These are phyloP conservation scores for Diaporthe sp. DNA, from an alignment of 2,329 filamentous ascomycete genomes.

Conservation along the genomic window DNA sequence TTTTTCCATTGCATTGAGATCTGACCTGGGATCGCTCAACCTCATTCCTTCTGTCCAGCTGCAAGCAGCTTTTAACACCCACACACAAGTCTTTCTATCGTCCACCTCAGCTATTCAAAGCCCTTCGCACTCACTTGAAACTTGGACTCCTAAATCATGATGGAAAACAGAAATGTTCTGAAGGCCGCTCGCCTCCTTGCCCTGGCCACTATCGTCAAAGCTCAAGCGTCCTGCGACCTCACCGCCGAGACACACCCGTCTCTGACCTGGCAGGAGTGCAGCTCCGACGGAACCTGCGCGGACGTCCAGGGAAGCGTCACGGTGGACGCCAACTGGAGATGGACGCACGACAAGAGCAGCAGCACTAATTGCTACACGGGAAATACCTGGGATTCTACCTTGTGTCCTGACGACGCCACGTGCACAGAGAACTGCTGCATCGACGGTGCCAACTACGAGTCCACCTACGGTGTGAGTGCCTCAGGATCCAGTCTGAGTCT, in stretches of 20 bases:
- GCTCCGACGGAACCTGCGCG: background rate
- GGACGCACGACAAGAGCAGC: slow-evolving; percentile 62
- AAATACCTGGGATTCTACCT: slow-evolving; percentile 61
- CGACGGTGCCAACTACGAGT: slow-evolving; percentile 66
- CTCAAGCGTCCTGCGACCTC: background rate
- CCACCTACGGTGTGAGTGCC: slow-evolving; percentile 66
- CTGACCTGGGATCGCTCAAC: background rate
- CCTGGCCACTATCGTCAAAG: slow-evolving; percentile 2
- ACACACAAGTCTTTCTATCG: background rate
- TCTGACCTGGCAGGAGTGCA: slow-evolving; percentile 12
- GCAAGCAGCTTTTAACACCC: slow-evolving; percentile 2
- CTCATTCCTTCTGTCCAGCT: background rate
- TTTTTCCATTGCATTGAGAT: background rate
- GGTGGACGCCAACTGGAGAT: slow-evolving; percentile 67
- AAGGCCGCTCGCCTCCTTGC: slow-evolving; percentile 5
- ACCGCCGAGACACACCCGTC: slow-evolving; percentile 12
- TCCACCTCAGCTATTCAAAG: background rate
- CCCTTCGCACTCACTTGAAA: background rate
- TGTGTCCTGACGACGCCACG: slow-evolving; percentile 61
- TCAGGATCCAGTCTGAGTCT: slow-evolving; percentile 62
- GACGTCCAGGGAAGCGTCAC: slow-evolving; percentile 46
- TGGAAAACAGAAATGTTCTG: slow-evolving; percentile 12
- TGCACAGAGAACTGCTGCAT: slow-evolving; percentile 70
- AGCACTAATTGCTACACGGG: slow-evolving; percentile 65
- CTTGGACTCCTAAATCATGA: background rate